These are phyloP conservation scores for Boletus reticuloceps DNA, from an alignment of 768 basidiomycete species.

Conservation along the genomic window DNA sequence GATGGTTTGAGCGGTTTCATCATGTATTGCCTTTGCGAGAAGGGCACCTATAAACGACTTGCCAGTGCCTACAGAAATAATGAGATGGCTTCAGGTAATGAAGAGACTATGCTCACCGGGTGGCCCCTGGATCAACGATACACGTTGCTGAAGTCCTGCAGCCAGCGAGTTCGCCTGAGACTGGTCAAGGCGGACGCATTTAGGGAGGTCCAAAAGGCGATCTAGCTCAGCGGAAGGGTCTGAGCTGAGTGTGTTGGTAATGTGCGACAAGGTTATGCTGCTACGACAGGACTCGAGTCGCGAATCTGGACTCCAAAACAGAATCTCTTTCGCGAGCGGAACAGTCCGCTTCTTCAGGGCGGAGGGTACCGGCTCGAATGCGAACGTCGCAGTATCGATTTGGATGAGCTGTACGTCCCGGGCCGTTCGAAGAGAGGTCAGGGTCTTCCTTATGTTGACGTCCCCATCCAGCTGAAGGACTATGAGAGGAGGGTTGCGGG, in stretches of 20 bases:
- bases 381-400: slow-evolving; percentile 56
- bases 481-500: slow-evolving; percentile 45
- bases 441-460: slow-evolving; percentile 33
- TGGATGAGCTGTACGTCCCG: slow-evolving; percentile 45
- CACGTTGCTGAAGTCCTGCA: slow-evolving; percentile 48
- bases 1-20: slow-evolving; percentile 43
- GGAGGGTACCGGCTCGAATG: slow-evolving; percentile 62
- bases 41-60: slow-evolving; percentile 71
- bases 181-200: slow-evolving; percentile 44
- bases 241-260: slow-evolving; percentile 22
- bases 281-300: not conserved
- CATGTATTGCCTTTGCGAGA: slow-evolving; percentile 56
- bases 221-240: slow-evolving; percentile 41
- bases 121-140: slow-evolving; percentile 69
- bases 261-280: slow-evolving; percentile 3
- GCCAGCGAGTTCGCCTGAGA: slow-evolving; percentile 48
- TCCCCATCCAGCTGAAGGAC: slow-evolving; percentile 52
- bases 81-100: not conserved
- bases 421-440: slow-evolving; percentile 36
- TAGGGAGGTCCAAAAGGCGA: slow-evolving; percentile 32
- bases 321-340: slow-evolving; percentile 49
- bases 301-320: slow-evolving; percentile 46
- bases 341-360: slow-evolving; percentile 41
- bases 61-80: slow-evolving; percentile 51
- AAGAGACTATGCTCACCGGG: slow-evolving; percentile 45